Evolutionary conservation across 2,329 filamentous ascomycete species (phyloP), one percentile per base, ranked within the genome.

Genomic region (Thyridium curvatum): DNA sequence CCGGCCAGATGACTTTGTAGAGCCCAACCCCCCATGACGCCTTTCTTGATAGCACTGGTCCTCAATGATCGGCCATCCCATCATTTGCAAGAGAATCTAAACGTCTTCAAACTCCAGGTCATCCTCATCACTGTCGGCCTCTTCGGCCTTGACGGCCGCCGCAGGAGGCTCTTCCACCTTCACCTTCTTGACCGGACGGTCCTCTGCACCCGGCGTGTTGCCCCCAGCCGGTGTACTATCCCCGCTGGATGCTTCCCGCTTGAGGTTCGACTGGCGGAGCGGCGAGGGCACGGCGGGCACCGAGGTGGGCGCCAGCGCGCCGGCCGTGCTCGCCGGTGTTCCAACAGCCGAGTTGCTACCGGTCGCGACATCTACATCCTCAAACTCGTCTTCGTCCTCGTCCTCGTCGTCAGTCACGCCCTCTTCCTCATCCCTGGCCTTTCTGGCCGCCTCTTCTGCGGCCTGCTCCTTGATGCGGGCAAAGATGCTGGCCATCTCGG

Each of bases 401-500:
- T 65, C 60, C n/a, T 55, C 60, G 1, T 63, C 57, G 0, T 51
- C 49, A 3, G 40, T 71, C 14, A 66, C 61, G 7, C 62, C 62
- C 8, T 74, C 71, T 12, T 66, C 68, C 17, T 67, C 66, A 16
- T 65, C 64, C 17, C 69, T 68, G 2, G 66, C 65, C 39, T 72
- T 69, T 13, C 69, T 65, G 32, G 66, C 68, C n/a, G 69, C 72
- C 18, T 77, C 69, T 30, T 69, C 65, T 14, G 60, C 71, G 41
- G 57, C 68, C 56, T 82, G 74, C 45, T 80, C 73, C 49, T 79
- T 80, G 14, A 88, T 68, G 42, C 74, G 74, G 30, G 75, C 75
- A 55, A 86, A 88, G 41, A 84, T 78, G 39, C 78, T 77, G 40
- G 82, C 80, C 45, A 88, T 74, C 41, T 74, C 70, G 32, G 74